phyloP scores from a whole-genome alignment of 23 red algal genomes.

The Gracilaria domingensis region DNA sequence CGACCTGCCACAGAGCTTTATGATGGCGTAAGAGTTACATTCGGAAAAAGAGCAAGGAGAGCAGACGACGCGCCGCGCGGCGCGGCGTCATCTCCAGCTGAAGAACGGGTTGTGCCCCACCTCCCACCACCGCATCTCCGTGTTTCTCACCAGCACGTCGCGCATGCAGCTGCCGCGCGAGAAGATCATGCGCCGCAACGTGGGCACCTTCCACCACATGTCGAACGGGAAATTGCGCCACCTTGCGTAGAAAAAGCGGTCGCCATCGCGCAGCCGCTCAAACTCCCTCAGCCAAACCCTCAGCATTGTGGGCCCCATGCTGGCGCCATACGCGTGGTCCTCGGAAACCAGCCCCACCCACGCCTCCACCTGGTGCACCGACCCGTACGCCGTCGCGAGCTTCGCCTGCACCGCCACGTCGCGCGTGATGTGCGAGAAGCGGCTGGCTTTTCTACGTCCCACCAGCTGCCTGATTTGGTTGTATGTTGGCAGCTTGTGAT shows the following conservation, averaged over 20 bases:
- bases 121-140: conserved; percentile 33
- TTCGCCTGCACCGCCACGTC: conserved; percentile 18
- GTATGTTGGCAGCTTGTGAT: conserved; percentile 57
- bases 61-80: no score
- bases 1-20: no score
- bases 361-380: conserved; percentile 35
- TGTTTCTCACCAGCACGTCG: conserved; percentile 50
- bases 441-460: conserved; percentile 3
- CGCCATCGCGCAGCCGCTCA: conserved; percentile 42
- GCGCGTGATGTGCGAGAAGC: conserved; percentile 26
- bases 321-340: conserved; percentile 32
- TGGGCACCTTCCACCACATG: conserved; percentile 25
- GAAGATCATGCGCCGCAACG: conserved; percentile 4
- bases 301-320: conserved; percentile 50
- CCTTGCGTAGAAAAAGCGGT: conserved; percentile 65
- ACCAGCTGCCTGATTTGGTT: conserved; percentile 25
- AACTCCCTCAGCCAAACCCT: conserved; percentile 39
- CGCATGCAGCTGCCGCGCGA: conserved; percentile 6
- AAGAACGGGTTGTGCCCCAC: conserved; percentile 12
- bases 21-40: no score
- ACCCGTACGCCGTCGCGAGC: conserved; percentile 40
- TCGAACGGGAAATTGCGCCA: neutral
- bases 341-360: conserved; percentile 52
- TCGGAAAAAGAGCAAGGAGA: no score
- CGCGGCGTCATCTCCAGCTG: neutral